Conservation (phyloP, 441 rosid species). For the Cnidoscolus chayamansa region DNA sequence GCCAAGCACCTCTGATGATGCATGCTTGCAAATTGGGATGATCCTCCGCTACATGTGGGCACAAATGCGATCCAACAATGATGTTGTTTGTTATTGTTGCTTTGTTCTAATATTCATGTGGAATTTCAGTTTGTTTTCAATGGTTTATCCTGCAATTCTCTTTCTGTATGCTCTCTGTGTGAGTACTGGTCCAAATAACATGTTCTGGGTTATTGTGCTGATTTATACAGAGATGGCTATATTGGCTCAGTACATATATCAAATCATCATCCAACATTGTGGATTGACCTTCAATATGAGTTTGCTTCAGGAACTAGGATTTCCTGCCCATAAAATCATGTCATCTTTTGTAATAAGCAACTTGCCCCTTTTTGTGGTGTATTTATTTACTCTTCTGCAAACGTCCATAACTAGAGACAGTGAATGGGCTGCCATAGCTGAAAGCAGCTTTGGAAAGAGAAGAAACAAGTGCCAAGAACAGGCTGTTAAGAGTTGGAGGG, state of each 20-base stretch:
- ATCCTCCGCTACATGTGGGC: slow-evolving; percentile 85
- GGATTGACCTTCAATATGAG: slow-evolving; percentile 53
- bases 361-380: slow-evolving; percentile 86
- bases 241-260: slow-evolving; percentile 80
- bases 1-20: slow-evolving; percentile 45
- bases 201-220: slow-evolving; percentile 89
- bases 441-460: slow-evolving; percentile 40
- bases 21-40: slow-evolving; percentile 81
- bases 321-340: slow-evolving; percentile 71
- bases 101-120: slow-evolving; percentile 77
- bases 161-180: slow-evolving; percentile 87
- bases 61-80: slow-evolving; percentile 88
- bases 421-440: slow-evolving; percentile 69
- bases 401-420: slow-evolving; percentile 88
- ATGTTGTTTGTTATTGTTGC: slow-evolving; percentile 89
- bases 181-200: slow-evolving; percentile 72
- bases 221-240: slow-evolving; percentile 84
- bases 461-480: slow-evolving; percentile 42
- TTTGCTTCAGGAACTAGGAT: slow-evolving; percentile 77
- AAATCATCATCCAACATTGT: slow-evolving; percentile 88
- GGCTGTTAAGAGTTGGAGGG: slow-evolving; percentile 29
- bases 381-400: slow-evolving; percentile 88
- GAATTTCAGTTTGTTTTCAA: slow-evolving; percentile 94
- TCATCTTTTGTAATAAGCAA: slow-evolving; percentile 88
- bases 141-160: slow-evolving; percentile 88